Conservation (phyloP, 352 stramenopile genomes). For the Achlya hypogyna region DNA sequence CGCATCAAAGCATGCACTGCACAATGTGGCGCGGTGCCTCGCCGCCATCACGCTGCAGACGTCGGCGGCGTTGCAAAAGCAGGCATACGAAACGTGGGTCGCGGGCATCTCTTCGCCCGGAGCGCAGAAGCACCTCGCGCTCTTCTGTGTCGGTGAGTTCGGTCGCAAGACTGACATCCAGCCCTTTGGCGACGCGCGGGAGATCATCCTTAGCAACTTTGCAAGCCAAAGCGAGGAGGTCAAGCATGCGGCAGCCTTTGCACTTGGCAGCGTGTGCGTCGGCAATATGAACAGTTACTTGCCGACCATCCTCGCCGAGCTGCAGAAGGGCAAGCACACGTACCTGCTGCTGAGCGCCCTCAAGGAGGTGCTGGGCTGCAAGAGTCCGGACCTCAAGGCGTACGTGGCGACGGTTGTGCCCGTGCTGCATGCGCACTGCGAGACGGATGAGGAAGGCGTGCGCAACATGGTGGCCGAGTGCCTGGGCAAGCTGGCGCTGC, state of each 20-base stretch:
- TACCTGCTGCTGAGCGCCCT: conserved; percentile 96
- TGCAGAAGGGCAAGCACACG: conserved; percentile 88
- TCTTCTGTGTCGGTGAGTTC: conserved; percentile 94
- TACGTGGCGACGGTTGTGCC: conserved; percentile 87
- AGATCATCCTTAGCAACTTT: conserved; percentile 87
- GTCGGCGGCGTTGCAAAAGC: conserved; percentile 43
- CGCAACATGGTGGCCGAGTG: conserved; percentile 97
- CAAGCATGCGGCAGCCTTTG: conserved; percentile 94
- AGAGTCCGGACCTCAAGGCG: conserved; percentile 40
- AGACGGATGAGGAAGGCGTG: conserved; percentile 91
- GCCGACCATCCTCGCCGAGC: conserved; percentile 87
- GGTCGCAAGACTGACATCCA: conserved; percentile 87
- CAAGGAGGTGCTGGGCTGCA: conserved; percentile 89
- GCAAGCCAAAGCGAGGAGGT: conserved; percentile 87
- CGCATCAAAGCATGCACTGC: conserved; percentile 85
- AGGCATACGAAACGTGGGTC: conserved; percentile 67
- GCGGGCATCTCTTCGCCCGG: conserved; percentile 49
- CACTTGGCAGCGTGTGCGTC: conserved; percentile 92
- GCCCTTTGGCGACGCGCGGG: conserved; percentile 77
- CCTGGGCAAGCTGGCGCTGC: conserved; percentile 89
- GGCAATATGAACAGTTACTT: conserved; percentile 87
- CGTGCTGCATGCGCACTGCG: conserved; percentile 89
- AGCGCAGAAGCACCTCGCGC: conserved; percentile 79
- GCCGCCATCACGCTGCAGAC: conserved; percentile 72
- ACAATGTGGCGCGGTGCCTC: conserved; percentile 91